Evolutionary conservation across 805 yeast species (phyloP), one percentile per base, ranked within the genome.

Genomic region (Suhomyces xylopsoci): DNA sequence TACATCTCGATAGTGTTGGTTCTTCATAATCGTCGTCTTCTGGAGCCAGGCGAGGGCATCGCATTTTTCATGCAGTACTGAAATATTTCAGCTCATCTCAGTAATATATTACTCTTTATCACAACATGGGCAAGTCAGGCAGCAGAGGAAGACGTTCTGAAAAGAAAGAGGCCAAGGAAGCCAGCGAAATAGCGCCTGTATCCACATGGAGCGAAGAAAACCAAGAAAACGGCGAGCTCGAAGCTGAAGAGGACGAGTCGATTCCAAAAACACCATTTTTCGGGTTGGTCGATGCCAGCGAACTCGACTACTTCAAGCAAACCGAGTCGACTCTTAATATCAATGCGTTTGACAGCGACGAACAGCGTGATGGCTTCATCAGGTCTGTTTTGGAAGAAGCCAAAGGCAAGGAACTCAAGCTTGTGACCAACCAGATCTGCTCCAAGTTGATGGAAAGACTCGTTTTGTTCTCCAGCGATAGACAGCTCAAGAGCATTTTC

Each of bases 341-440:
- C 41, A 84, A 91, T 69, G 87, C 94, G 0, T 90, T 93, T 63
- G 88, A 81, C 17, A 71, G 77, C 15, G 77, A 81, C 3, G 96
- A 89, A 51, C 97, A 92, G 57, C 81, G 85, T 59, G 68, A 67
- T 7, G 85, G 87, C 1, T 91, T 93, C 62, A 84, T 90, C 28
- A 69, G 79, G 2, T 85, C 94, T 60, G 88, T 93, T 1, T 78
- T 92, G 58, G 93, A 87, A 58, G 99, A 94, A 72, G 81, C 91
- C 20, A 77, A 80, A 47, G 97, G 97, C 2, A 91, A 92, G 62
- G 98, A 93, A 69, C 74, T 94, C 59, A 93, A 94, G 68, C 77
- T 93, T 41, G 97, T 88, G 3, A 93, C 97, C 2, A 92, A 93
- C 64, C 97, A 92, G 64, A 90, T 93, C 52, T 91, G 97, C 68